Evolutionary conservation across 2,329 filamentous ascomycete species (phyloP).

Genomic region (Westerdykella aurantiaca): DNA sequence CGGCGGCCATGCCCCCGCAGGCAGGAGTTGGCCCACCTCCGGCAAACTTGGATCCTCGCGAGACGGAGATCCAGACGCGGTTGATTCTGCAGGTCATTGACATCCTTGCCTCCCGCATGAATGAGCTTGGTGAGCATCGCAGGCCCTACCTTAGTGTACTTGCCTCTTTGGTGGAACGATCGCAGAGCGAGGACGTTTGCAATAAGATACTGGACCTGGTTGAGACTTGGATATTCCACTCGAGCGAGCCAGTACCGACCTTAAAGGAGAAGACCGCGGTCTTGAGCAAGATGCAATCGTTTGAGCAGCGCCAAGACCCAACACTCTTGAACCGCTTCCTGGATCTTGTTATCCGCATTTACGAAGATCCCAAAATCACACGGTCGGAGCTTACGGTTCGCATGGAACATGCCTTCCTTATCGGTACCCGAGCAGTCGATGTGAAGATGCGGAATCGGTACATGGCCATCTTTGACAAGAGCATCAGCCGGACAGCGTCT

Average conservation of each 20-base stretch:
- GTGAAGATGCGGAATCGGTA: slow-evolving; percentile 97
- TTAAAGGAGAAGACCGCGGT: slow-evolving; percentile 99
- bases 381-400: slow-evolving; percentile 92
- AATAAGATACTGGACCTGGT: slow-evolving; percentile 92
- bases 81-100: slow-evolving; percentile 95
- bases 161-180: slow-evolving; percentile 92
- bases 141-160: slow-evolving; percentile 92
- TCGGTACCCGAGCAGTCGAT: slow-evolving; percentile 86
- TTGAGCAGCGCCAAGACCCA: slow-evolving; percentile 77
- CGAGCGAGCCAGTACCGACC: slow-evolving; percentile 90
- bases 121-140: slow-evolving; percentile 81
- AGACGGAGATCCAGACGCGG: slow-evolving; percentile 81
- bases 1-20: slow-evolving; percentile 47
- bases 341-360: slow-evolving; percentile 93
- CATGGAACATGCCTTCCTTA: slow-evolving; percentile 96
- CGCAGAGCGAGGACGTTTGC: slow-evolving; percentile 77
- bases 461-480: slow-evolving; percentile 92
- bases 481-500: slow-evolving; percentile 85
- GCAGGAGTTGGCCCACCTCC: slow-evolving; percentile 33
- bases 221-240: slow-evolving; percentile 92
- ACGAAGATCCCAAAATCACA: slow-evolving; percentile 94
- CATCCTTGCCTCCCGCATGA: slow-evolving; percentile 86
- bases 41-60: slow-evolving; percentile 64
- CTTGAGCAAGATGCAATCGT: slow-evolving; percentile 96
- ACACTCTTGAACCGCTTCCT: slow-evolving; percentile 89